Base-by-base conservation (phyloP, 306 rosid genomes). In the Potentilla sterilis region DNA sequence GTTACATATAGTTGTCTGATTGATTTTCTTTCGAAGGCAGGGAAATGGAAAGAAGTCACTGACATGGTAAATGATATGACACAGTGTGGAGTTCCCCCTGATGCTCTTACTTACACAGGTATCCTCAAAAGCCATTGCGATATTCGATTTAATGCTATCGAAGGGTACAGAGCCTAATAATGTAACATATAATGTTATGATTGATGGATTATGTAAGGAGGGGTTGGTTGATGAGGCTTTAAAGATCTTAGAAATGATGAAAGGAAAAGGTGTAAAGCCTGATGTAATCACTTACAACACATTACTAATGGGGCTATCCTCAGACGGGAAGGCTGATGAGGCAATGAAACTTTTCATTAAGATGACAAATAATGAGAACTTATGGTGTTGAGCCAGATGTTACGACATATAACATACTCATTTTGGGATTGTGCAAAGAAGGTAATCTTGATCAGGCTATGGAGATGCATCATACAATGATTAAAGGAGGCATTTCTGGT, bases 171-270 rank as follows among this genome's bases (percentile, higher is more conserved):
- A 83, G 86, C 93, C 98, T 16, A 79, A 62, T 81, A 85, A 75
- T 57, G 32, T 85, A 10, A 92, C 92, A 1, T 95, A 80, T 77
- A 95, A 92, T 82, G 92, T 75, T 75, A 67, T 90, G 62, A 87
- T 95, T 43, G 82, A 85, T 83, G 98, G 96, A 67, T 82, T 95
- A 69, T 88, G 96, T 84, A 89, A 87, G 86, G 88, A 86, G 61
- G 96, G 90, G 51, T 79, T 70, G 80, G 68, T 87, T 7, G 90
- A 83, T 16, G 93, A 86, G 61, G 96, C 97, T 2, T 41, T 61
- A 16, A 37, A 70, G 81, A 75, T 90, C 67, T 76, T 89, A 70
- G 86, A 90, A 62, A 78, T 73, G 82, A 90, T 90, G 93, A 78
- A 72, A 5, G 74, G 83, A 75, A 90, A 88, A 77, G 93, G 97